A percentile compares a stretch with the other conserved stretches of the same genome.
These are phyloP conservation scores for Cercospora sesami DNA, from an alignment of 2,329 filamentous ascomycete species.

Conservation along the genomic window DNA sequence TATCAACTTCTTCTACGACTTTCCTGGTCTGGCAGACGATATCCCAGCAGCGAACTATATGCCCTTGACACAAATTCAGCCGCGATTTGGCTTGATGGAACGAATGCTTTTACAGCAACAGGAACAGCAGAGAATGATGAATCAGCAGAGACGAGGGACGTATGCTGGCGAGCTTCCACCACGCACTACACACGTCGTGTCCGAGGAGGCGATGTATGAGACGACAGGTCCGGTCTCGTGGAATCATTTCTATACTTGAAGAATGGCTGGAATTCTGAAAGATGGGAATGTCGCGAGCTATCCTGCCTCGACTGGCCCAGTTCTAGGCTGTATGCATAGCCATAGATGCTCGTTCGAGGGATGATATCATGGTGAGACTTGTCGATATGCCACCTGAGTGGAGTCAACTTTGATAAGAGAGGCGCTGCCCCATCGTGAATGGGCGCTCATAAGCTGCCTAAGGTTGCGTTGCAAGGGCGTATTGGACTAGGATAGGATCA, in stretches of 20 bases:
- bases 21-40: conserved; percentile 25
- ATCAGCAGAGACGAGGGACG: conserved; percentile 17
- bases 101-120: background rate
- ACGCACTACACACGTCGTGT: background rate
- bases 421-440: background rate
- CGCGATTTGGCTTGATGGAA: conserved; percentile 24
- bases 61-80: conserved; percentile 23
- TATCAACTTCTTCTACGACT: conserved; percentile 28
- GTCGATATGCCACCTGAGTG: background rate
- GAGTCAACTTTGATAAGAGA: background rate
- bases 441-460: background rate
- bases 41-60: conserved; percentile 28
- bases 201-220: conserved; percentile 4
- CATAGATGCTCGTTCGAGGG: background rate
- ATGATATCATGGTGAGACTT: background rate
- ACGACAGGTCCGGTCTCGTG: conserved; percentile 6
- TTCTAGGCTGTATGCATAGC: background rate
- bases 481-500: background rate
- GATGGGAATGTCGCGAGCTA: background rate
- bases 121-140: conserved; percentile 4
- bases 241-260: conserved; percentile 11
- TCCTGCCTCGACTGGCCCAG: background rate
- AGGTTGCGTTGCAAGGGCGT: background rate
- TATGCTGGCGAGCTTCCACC: conserved; percentile 6
- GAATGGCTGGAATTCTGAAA: background rate